Base-by-base conservation (phyloP, 495 filamentous ascomycete genomes). In the Aspergillus conjunctus region DNA sequence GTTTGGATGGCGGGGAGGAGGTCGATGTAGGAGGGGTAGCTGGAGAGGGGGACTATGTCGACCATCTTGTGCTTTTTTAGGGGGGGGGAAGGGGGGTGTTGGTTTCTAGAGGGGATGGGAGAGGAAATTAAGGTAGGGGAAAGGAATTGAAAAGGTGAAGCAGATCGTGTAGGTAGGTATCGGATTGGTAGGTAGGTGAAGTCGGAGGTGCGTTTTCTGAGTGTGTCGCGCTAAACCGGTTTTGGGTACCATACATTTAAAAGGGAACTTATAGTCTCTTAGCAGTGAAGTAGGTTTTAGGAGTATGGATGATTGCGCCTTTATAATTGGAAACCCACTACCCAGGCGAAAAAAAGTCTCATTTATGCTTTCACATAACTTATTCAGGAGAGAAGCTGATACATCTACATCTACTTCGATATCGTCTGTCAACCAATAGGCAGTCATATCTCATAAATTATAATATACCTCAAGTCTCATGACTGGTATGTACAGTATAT, bases 1-100 rank as follows among this genome's bases (percentile, higher is more conserved):
- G 92, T 90, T 80, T 98, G 94, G 68, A 98, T 93, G 66, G 96
- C 87, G 91, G 94, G 66, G 97, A 93, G 79, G 64, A 81, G 78
- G 72, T 80, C 75, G 73, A 81, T 79, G 72, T 81, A 79, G 48
- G 75, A 78, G 66, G 78, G 78, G 72, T 77, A 81, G 51, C 68
- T 73, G 67, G 71, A 74, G 54, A 81, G 71, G 58, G 78, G 78
- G 70, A 80, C 68, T 63, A 80, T 79, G 76, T 81, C 78, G 73
- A 81, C 78, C 78, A 81, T 81, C 71, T 76, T 77, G 54, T 33
- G 10, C 4, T 41, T 4, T 41, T 11, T 41, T 41, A 11, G 37
- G n/a, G n/a, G n/a, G n/a, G n/a, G n/a, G n/a, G n/a, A n/a, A n/a
- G n/a, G 22, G 11, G 56, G 12, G 51, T 43, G 21, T 20, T 6